Conservation (phyloP, 140 eudicot species). For the Anethum foeniculum region DNA sequence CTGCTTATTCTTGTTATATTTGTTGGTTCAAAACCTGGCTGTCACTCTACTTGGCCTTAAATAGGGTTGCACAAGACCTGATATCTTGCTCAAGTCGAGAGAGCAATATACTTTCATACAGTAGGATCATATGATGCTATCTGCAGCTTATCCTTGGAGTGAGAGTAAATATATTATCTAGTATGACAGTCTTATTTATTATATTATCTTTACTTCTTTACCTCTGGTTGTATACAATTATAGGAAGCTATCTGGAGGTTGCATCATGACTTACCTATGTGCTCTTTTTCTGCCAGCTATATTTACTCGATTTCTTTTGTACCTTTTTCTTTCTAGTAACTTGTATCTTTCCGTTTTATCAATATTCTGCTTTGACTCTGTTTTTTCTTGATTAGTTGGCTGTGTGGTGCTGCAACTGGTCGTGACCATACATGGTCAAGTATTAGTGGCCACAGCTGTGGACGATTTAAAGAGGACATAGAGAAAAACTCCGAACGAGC, state of each 20-base stretch:
- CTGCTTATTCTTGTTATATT: not conserved
- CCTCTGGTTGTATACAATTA: not conserved
- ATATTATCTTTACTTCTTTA: not conserved
- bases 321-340: not conserved
- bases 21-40: not conserved
- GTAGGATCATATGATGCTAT: not conserved
- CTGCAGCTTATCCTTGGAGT: slow-evolving; percentile 7
- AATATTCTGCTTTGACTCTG: slow-evolving; percentile 3
- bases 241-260: not conserved
- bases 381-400: slow-evolving; percentile 56
- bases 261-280: not conserved
- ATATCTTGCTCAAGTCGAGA: not conserved
- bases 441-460: slow-evolving; percentile 88
- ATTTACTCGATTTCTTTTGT: not conserved
- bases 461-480: slow-evolving; percentile 76
- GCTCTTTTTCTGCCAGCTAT: not conserved
- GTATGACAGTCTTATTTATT: not conserved
- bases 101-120: not conserved
- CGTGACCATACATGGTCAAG: slow-evolving; percentile 83
- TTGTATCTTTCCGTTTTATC: not conserved
- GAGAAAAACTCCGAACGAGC: slow-evolving; percentile 76
- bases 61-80: not conserved
- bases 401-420: slow-evolving; percentile 98
- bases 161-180: not conserved
- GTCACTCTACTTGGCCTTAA: not conserved